These are phyloP conservation scores for Irpex sp. DNA, from an alignment of 1,284 basidiomycete species.

Conservation along the genomic window DNA sequence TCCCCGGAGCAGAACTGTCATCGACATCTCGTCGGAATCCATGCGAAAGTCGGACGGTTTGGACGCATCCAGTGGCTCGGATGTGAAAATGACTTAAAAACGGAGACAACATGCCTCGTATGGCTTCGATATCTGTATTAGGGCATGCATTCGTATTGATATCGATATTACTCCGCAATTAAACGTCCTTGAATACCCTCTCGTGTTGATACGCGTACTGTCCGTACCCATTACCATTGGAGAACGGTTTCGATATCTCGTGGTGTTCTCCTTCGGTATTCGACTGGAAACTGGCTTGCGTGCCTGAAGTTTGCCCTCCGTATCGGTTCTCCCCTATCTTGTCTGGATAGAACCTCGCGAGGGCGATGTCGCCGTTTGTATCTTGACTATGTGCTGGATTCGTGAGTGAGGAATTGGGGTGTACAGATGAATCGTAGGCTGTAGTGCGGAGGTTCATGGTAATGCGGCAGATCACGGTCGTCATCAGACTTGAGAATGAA, in stretches of 20 bases:
- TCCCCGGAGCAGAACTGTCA: not conserved
- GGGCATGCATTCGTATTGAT: too few relatives aligned
- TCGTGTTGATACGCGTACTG: not conserved
- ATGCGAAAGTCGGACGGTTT: not conserved
- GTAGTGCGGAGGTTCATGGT: conserved; percentile 3
- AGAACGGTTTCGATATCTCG: not conserved
- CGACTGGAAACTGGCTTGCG: not conserved
- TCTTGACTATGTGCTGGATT: not conserved
- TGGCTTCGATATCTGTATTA: too few relatives aligned
- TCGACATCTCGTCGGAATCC: not conserved
- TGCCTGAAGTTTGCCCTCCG: not conserved
- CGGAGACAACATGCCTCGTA: not conserved
- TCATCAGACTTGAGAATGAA: not conserved
- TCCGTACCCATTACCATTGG: not conserved
- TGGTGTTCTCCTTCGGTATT: not conserved
- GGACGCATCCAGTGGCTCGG: not conserved
- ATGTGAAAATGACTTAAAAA: not conserved
- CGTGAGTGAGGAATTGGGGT: not conserved
- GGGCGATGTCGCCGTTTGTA: not conserved
- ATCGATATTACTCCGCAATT: not conserved
- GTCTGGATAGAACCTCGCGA: not conserved
- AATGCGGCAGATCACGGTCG: not conserved
- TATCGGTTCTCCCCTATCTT: not conserved
- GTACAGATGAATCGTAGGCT: not conserved
- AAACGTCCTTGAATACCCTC: not conserved